Percentiles rank a stretch among this genome's conserved stretches.
These are phyloP conservation scores for Laguncularia racemosa DNA, from an alignment of 345 rosid species.

Conservation along the genomic window DNA sequence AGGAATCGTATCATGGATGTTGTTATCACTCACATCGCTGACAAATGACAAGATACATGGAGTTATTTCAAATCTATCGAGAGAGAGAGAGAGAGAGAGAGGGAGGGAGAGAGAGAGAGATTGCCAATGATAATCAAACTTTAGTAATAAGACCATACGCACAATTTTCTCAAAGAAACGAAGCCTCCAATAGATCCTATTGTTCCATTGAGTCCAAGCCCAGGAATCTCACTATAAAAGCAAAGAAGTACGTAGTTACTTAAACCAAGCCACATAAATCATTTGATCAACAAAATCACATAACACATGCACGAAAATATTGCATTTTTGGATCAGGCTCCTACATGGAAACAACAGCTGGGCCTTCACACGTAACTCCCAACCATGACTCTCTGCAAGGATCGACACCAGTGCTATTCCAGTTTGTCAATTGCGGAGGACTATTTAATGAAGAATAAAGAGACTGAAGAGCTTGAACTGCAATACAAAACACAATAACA, in stretches of 20 bases:
- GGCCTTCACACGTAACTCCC: conserved; percentile 66
- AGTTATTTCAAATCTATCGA: too few relatives aligned
- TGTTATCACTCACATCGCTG: conserved; percentile 75
- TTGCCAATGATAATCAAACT: not conserved
- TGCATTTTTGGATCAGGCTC: conserved; percentile 4
- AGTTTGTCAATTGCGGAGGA: conserved; percentile 61
- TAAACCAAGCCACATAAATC: conserved; percentile 4
- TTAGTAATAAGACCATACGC: conserved; percentile 10
- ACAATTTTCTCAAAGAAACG: conserved; percentile 58
- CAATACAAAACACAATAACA: conserved; percentile 4
- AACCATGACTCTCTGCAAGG: conserved; percentile 83
- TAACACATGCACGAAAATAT: not conserved
- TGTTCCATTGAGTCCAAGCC: conserved; percentile 66
- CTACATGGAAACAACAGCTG: conserved; percentile 78
- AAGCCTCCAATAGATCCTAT: conserved; percentile 77
- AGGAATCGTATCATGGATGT: conserved; percentile 64
- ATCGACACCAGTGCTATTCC: conserved; percentile 64
- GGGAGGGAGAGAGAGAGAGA: too few relatives aligned
- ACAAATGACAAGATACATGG: not conserved
- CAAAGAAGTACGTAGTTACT: conserved; percentile 5
- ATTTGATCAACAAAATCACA: not conserved
- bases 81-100: too few relatives aligned
- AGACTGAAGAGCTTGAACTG: conserved; percentile 79
- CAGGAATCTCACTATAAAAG: conserved; percentile 52
- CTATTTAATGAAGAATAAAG: conserved; percentile 61